Conservation (phyloP, 371 early-diverging fungal genomes). For the Circinella minor region DNA sequence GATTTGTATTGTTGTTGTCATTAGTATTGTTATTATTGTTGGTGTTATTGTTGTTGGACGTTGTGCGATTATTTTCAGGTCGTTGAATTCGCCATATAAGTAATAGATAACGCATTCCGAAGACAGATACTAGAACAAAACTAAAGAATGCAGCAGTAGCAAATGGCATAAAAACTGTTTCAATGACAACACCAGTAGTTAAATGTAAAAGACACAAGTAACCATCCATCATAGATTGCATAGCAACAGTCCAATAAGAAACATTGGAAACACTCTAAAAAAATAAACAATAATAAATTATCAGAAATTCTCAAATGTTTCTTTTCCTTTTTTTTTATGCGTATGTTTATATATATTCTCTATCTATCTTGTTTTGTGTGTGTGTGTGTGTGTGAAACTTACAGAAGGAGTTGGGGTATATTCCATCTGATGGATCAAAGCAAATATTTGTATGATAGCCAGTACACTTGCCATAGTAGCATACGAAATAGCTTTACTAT, state of each 20-base stretch:
- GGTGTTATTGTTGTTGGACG: neutral
- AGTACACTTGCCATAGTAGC: conserved; percentile 58
- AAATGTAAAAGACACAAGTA: conserved; percentile 71
- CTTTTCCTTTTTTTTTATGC: too few species aligned
- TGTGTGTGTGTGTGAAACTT: conserved; percentile 20
- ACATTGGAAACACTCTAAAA: conserved; percentile 69
- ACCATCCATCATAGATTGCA: conserved; percentile 74
- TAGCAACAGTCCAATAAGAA: conserved; percentile 74
- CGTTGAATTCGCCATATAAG: conserved; percentile 74
- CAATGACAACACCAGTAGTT: conserved; percentile 64
- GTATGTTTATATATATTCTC: too few species aligned
- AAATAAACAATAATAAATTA: too few species aligned
- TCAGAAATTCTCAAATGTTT: too few species aligned
- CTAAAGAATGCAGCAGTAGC: conserved; percentile 71
- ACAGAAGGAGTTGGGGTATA: conserved; percentile 78
- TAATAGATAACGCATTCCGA: conserved; percentile 77
- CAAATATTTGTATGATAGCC: conserved; percentile 61
- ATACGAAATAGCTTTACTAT: conserved; percentile 58
- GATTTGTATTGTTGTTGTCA: neutral
- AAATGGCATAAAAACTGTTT: conserved; percentile 66
- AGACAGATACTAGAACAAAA: conserved; percentile 72
- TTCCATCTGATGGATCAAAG: conserved; percentile 74
- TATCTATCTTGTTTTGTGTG: too few species aligned
- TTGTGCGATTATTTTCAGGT: conserved; percentile 45
- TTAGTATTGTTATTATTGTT: neutral